Base-by-base conservation (phyloP, 768 basidiomycete genomes). In the Krasilnikovozyma curviuscula region DNA sequence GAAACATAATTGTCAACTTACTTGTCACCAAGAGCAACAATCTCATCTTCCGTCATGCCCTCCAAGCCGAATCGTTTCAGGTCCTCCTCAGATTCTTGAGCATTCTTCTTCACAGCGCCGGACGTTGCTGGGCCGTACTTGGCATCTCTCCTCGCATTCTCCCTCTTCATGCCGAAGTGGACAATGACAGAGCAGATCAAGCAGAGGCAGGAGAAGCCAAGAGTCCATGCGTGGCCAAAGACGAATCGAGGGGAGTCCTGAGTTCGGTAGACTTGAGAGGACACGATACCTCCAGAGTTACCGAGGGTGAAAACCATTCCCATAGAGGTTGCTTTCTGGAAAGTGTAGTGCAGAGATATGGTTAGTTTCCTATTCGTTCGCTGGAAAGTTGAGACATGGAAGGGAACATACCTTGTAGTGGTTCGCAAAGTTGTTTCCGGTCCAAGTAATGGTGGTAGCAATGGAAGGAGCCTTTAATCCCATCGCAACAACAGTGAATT, bases 141-240 rank as follows among this genome's bases (percentile, higher is more conserved):
- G 12, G 38, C 54, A 48, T 67, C 64, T 24, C 66, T 56, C 2
- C 65, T 58, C 9, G 52, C 56, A 60, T 68, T 68, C 54, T 68
- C 66, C 14, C 59, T 48, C 30, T 50, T 49, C 19, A 61, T 46
- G 19, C 59, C 58, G 49, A 62, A 46, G 46, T 56, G 56, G 40
- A 55, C 54, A 40, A 60, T 42, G 40, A 49, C 44, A 5, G 61
- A 43, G 40, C 53, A 46, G 37, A 60, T 46, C 25, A 61, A 54
- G 45, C 56, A 56, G 44, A 63, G 53, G 50, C 52, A 40, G 16
- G 42, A 48, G 49, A 65, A 65, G 14, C 49, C 64, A 19, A 64
- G 56, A 2, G 61, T 61, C 29, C 59, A 57, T 16, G 53, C 63
- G 51, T 65, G 64, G 7, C 61, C 64, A n/a, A 56, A 51, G n/a